Base-by-base conservation (phyloP, 257 asterid genomes). In the Misopates orontium region DNA sequence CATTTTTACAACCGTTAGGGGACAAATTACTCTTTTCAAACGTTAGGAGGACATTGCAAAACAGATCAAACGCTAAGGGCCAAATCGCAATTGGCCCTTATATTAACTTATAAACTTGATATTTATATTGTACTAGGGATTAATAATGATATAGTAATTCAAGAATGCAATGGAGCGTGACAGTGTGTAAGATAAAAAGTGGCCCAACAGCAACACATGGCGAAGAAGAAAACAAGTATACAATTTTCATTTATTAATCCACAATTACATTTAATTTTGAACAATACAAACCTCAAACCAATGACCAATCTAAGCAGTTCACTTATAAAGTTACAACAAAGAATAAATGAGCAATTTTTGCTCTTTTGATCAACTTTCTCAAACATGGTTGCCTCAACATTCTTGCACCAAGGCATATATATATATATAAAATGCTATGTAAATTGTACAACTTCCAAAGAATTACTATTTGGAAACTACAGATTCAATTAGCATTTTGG, bases 401-500 rank as follows among this genome's bases (percentile, higher is more conserved):
- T 49, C 45, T 56, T 75, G 72, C 53, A 59, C 3, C 19, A 57
- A 63, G 44, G 23, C 14, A 21, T 49, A 31, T 7, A 57, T 45
- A 64, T 9, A 36, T n/a, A 36, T 36, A 36, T 36, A 36, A 3
- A 36, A 36, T 36, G 42, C 22, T 57, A 14, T 36, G 18, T 36
- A 59, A 18, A 17, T 20, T 39, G 19, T 64, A 44, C 53, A 54
- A 53, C 20, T 20, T 49, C 12, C 17, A 31, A 48, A 17, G 64
- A 59, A 59, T 36, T 18, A 18, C 39, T 59, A 23, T 59, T 24
- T 39, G 42, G 16, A n/a, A 22, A 13, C 31, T 20, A 51, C 18
- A 10, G 19, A 9, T 55, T 0, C 8, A 18, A 55, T 22, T 36
- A 83, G 73, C 89, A 84, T 1, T 56, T 55, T 50, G 87, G 89